Evolutionary conservation across 2,329 filamentous ascomycete species (phyloP), one percentile per base, ranked within the genome.

Genomic region (Huntiella omanensis): DNA sequence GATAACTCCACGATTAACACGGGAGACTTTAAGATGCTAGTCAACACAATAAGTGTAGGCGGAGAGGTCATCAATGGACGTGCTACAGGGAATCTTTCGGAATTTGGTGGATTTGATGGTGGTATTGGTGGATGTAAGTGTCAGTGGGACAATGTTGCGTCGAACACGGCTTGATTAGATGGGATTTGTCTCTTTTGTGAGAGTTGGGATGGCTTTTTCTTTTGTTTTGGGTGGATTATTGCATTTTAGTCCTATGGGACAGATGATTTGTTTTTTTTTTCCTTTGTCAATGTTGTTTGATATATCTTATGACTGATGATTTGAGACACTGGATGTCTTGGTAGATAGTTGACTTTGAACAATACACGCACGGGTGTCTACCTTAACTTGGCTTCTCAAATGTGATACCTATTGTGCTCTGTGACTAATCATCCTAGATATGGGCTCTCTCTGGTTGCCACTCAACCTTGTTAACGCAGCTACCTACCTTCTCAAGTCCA

Each of bases 401-500:
- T 40, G 35, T 28, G 22, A 28, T 28, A 8, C 2, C 6, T 28
- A 7, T n/a, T 44, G 13, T 12, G 4, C 4, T 13, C 3, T 38
- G 22, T 28, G 8, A 8, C 22, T 28, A 10, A 28, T 3, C 8
- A 10, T 7, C 6, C 22, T 40, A 54, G 17, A 49, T 56, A 51
- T 48, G 59, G 51, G 58, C 46, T 49, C 55, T 57, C 13, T 54
- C 44, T 33, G 50, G 48, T 6, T 46, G 35, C 51, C 60, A 62
- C 33, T 60, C 56, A 34, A 61, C 54, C 55, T 59, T 68, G 58
- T 73, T 73, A 3, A 57, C 68, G 53, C 69, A 76, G 11, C 67
- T 70, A 17, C 80, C 80, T 5, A 84, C 73, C 1, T 68, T 65
- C 53, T 83, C 76, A 1, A 84, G 64, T 5, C 66, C 68, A 43